phyloP scores from a whole-genome alignment of 768 basidiomycete genomes.

The Hericium rajendrae region DNA sequence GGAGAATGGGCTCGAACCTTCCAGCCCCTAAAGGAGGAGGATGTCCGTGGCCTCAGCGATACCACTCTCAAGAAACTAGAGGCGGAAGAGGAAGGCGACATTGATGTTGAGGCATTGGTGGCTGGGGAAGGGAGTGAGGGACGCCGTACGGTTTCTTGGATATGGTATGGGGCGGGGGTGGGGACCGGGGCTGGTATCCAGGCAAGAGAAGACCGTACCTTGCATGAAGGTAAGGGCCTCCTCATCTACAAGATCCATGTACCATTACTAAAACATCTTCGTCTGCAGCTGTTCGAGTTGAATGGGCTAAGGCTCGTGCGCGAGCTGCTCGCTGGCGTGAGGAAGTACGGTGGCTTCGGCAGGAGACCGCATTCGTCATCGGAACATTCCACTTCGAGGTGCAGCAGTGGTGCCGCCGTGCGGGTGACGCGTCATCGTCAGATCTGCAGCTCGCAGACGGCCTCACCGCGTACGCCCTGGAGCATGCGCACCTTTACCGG shows the following conservation, averaged over 20 bases:
- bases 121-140: neutral
- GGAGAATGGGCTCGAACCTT: neutral
- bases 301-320: neutral
- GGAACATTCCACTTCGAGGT: neutral
- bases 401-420: neutral
- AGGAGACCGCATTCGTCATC: neutral
- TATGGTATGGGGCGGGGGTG: neutral
- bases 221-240: neutral
- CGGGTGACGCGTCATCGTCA: neutral
- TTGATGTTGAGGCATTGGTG: neutral
- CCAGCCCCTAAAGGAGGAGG: neutral
- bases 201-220: neutral
- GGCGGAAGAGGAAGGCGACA: neutral
- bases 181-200: neutral
- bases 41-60: neutral
- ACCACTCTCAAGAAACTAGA: neutral
- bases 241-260: neutral
- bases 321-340: neutral
- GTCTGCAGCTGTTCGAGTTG: neutral
- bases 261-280: neutral
- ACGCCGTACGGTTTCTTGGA: neutral
- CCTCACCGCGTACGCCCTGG: neutral
- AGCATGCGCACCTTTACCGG: neutral
- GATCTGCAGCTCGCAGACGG: neutral
- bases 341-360: neutral